phyloP scores from a whole-genome alignment of 805 yeast genomes.

The Grigorovia yakushimaensis region DNA sequence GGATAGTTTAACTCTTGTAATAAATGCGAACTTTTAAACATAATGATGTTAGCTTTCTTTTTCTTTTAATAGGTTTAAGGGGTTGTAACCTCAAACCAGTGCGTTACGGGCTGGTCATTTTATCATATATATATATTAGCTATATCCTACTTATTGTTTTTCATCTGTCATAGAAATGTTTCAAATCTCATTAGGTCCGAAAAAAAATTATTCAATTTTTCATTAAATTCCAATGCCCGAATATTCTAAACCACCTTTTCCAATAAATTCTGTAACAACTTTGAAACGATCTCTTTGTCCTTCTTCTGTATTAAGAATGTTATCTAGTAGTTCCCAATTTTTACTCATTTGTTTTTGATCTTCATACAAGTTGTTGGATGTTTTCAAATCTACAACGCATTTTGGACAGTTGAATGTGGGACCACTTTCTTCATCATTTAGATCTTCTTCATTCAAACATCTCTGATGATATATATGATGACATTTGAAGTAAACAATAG shows the following conservation, averaged over 20 bases:
- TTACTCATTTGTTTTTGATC: slow-evolving; percentile 55
- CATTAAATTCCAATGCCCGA: slow-evolving; percentile 7
- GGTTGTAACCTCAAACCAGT: not conserved
- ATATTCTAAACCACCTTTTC: slow-evolving; percentile 74
- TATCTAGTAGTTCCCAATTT: slow-evolving; percentile 52
- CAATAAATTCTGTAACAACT: slow-evolving; percentile 70
- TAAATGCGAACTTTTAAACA: slow-evolving; percentile 23
- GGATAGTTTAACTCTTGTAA: slow-evolving; percentile 18
- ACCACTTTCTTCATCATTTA: slow-evolving; percentile 7
- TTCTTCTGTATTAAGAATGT: slow-evolving; percentile 40
- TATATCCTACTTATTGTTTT: not conserved
- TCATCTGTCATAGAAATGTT: slow-evolving; percentile 10
- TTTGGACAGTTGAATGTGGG: slow-evolving; percentile 51
- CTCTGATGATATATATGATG: slow-evolving; percentile 77
- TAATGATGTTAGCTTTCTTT: slow-evolving; percentile 1
- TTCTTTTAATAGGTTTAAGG: not conserved
- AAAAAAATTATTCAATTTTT: not conserved
- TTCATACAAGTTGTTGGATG: slow-evolving; percentile 45
- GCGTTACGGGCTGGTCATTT: not conserved
- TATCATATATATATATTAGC: not conserved
- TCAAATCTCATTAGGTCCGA: slow-evolving; percentile 1
- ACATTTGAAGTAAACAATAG: slow-evolving; percentile 78
- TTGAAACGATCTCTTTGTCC: slow-evolving; percentile 54
- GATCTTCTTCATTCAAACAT: slow-evolving; percentile 49
- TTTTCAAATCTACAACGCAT: slow-evolving; percentile 65